Base-by-base conservation (phyloP, 164 flowering plant genomes). In the Vitis vinifera region DNA sequence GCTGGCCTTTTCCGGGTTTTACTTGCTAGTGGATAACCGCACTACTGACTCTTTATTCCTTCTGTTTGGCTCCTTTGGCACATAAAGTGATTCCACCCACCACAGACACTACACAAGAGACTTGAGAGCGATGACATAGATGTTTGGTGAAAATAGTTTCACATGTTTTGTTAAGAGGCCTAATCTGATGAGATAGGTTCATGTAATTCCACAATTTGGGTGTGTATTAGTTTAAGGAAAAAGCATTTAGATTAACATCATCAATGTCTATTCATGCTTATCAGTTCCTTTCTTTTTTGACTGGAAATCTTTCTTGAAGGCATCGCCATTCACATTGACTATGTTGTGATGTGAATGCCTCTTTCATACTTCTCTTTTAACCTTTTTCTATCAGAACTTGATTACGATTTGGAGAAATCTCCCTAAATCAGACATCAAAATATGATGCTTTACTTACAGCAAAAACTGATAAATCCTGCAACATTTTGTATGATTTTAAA, bases 11-110 rank as follows among this genome's bases (percentile, higher is more conserved):
- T 53, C 50, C 27, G 15, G 65, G 29, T 60, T 66, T 63, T 55
- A 44, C 63, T 71, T 59, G 19, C 72, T 68, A 59, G 60, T 58
- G 73, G 79, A 77, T 65, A 51, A 59, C 59, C 65, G 48, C 76
- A 75, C 76, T 69, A 68, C 55, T 53, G 59, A 52, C 50, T 69
- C 77, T 75, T 80, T 69, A 17, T 63, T 62, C 69, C 80, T 80
- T 83, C 76, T 74, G 73, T 73, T 79, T 83, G 86, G 83, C 73
- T 31, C 72, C 69, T 79, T 78, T 70, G 64, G 72, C 63, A 51
- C 74, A 51, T 60, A 80, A 80, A 80, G 84, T 78, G 73, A 78
- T 82, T 78, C 85, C 81, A 73, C 77, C 72, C 67, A 73, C 76
- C 70, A 49, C 70, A 12, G 23, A 14, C 59, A 16, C 17, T 51